Evolutionary conservation across 2,329 filamentous ascomycete genomes (phyloP), one percentile per base, ranked within the genome.

Genomic region (Ascocoryne sarcoides): DNA sequence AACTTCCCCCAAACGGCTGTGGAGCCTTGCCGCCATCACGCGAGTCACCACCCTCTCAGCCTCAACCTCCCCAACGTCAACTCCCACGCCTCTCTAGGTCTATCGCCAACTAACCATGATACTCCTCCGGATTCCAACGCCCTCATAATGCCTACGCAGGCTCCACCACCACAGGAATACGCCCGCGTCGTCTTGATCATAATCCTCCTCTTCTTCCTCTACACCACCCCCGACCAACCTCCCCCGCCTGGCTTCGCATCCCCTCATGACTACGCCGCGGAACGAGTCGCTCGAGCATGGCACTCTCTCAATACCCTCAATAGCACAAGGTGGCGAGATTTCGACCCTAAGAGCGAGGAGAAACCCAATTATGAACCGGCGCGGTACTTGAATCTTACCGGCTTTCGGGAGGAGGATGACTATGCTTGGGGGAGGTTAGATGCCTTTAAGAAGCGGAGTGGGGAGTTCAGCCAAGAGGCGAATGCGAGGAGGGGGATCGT

Each of bases 391-490:
- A 86, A 87, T 52, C 66, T 95, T 37, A 84, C 84, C 2, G 90
- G 90, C 1, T 79, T 93, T 46, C 75, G 83, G 36, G 66, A 76
- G 34, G 72, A 78, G 15, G 84, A 94, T 62, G 77, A 74, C 4
- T 86, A 84, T 60, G 81, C 76, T 2, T 95, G 89, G 89, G 73
- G 80, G 23, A 70, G 87, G 42, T 66, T 95, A 16, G 67, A 68
- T 0, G 63, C 67, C 1, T 86, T 89, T 43, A 78, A 76, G 57
- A 65, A 79, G 44, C 73, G 75, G 48, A 84, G 79, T 40, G 67
- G 74, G 40, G 68, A 79, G 50, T 80, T 73, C 59, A 79, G 71
- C 48, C 68, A 64, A 38, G 69, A 73, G 53, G 72, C 70, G 4
- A 65, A 67, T 32, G 63, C 65, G 5, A 32, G 41, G 12, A 32